Conservation (phyloP, 2,329 filamentous ascomycete species). For the Xylariales sp. region DNA sequence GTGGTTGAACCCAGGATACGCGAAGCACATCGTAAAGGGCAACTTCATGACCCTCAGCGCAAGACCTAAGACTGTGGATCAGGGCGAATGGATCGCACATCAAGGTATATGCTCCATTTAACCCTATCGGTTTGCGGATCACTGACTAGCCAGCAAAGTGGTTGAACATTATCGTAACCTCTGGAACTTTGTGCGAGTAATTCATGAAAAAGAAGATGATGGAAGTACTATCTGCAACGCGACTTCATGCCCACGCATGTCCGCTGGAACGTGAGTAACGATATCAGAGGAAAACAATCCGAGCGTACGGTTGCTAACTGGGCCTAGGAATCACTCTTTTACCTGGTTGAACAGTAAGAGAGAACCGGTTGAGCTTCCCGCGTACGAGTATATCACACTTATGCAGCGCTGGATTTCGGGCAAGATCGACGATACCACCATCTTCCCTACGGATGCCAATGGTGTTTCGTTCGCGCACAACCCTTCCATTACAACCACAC, state of each 20-base stretch:
- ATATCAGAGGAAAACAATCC: background rate
- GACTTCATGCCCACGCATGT: slow-evolving; percentile 84
- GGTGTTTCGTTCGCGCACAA: slow-evolving; percentile 63
- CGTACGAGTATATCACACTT: slow-evolving; percentile 88
- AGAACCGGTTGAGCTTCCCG: slow-evolving; percentile 86
- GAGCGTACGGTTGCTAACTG: slow-evolving; percentile 7
- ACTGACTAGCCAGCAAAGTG: slow-evolving; percentile 45
- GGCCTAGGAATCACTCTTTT: slow-evolving; percentile 76
- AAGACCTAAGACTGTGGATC: slow-evolving; percentile 87
- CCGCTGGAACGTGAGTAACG: slow-evolving; percentile 76
- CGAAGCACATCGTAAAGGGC: slow-evolving; percentile 88
- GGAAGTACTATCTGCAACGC: slow-evolving; percentile 79
- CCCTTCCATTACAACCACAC: slow-evolving; percentile 52
- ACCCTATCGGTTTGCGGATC: background rate
- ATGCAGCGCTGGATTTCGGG: slow-evolving; percentile 97
- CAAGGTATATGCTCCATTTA: slow-evolving; percentile 62
- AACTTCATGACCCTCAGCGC: slow-evolving; percentile 97
- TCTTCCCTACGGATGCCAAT: slow-evolving; percentile 84
- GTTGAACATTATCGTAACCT: slow-evolving; percentile 89
- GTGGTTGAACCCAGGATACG: slow-evolving; percentile 71
- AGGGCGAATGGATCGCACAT: slow-evolving; percentile 93
- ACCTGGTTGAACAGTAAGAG: slow-evolving; percentile 90
- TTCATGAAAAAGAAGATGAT: slow-evolving; percentile 80
- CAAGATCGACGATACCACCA: slow-evolving; percentile 84
- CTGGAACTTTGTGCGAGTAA: slow-evolving; percentile 82